phyloP scores from a whole-genome alignment of 192 early-diverging fungal genomes.

The Backusella liffmaniae region DNA sequence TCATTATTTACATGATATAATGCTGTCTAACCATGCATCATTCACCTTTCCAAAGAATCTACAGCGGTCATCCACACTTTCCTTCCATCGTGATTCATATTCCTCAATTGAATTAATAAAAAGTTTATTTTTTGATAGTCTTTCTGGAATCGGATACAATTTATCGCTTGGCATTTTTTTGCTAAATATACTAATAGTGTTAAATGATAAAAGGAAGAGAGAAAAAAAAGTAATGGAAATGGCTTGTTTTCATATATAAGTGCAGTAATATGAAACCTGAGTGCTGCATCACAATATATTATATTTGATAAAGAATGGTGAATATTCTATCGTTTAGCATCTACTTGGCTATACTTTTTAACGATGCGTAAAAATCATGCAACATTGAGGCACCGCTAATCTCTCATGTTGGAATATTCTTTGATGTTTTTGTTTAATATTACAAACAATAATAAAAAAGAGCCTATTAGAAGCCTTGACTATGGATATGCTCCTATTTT shows the following conservation, averaged over 20 bases:
- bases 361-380: background rate
- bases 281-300: background rate
- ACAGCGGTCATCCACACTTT: conserved; percentile 68
- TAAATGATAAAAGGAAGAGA: background rate
- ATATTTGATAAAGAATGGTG: background rate
- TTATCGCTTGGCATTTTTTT: background rate
- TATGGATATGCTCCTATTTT: background rate
- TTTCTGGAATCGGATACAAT: conserved; percentile 7
- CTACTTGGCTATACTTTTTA: background rate
- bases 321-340: background rate
- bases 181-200: background rate
- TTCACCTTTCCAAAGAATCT: conserved; percentile 58
- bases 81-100: conserved; percentile 77
- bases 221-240: background rate
- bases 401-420: background rate
- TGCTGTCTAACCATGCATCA: background rate
- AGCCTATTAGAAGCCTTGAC: background rate
- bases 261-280: background rate
- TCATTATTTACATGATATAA: background rate
- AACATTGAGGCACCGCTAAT: background rate
- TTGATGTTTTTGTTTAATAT: background rate
- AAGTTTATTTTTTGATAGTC: conserved; percentile 42
- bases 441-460: too few species aligned
- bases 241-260: background rate
- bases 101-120: conserved; percentile 70